Base-by-base conservation (phyloP, 2,329 filamentous ascomycete species). In the Calonectria pteridis region DNA sequence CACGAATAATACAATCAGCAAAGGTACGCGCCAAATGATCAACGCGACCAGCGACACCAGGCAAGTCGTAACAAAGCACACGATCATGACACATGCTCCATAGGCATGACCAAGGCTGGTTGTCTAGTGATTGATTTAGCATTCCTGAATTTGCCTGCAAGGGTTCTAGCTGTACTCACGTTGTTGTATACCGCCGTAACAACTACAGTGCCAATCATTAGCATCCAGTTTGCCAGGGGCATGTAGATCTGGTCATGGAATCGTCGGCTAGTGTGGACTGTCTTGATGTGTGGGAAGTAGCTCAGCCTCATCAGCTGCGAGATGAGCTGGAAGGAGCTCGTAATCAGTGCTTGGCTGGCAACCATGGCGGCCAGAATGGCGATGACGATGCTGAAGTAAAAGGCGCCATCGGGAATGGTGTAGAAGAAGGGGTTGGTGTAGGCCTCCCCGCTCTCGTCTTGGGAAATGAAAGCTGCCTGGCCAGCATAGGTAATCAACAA, bases 241-340 rank as follows among this genome's bases (percentile, higher is more conserved):
- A 96, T 91, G 78, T 95, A 96, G 0, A 96, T 87, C 79, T 96
- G 94, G 3, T 93, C 93, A 77, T 95, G 91, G 76, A 94, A 94
- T 2, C 84, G 88, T 43, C 88, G 89, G 7, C 92, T 94, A 0
- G 93, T 95, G 79, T 95, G 93, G 1, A 93, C 88, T 5, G 94
- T 88, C 77, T 93, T 92, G 81, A 96, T 92, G 75, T 95, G 93
- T 0, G 94, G 94, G 75, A 94, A 95, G 82, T 95, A 96, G 0
- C 87, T 89, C 33, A 89, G 82, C 73, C 87, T 93, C 92, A 95
- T 95, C 74, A 95, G 89, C 83, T 95, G 93, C 1, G 90, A 88
- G n/a, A 94, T 84, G 2, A 88, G 84, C 83, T 94, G 93, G 76
- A 95, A 95, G 0, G 92, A 91, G 10, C 91, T 92, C 0, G 94